Evolutionary conservation across 1,284 basidiomycete species (phyloP), one percentile per base, ranked within the genome.

Genomic region (Tausonia pullulans): DNA sequence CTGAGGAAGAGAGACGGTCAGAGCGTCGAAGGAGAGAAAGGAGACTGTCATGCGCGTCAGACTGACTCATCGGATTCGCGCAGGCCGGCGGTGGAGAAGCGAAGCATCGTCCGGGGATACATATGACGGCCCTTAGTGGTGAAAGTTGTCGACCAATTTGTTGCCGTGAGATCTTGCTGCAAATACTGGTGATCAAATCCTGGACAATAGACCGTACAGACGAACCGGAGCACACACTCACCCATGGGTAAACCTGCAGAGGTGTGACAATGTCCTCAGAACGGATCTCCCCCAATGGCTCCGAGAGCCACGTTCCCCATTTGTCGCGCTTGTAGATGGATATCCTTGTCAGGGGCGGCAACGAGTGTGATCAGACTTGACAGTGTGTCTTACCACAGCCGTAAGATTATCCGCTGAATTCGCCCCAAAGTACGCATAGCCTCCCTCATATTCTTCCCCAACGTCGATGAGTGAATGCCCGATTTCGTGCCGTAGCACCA

Each of bases 361-460:
- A 16, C 11, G 13, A 3, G 49, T n/a, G 45, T 46, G 5, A 45
- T 14, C 43, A 58, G 1, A 14, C 10, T 11, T 27, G 45, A 43
- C 16, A 5, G 27, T 45, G 46, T 11, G n/a, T 9, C 58, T 11
- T 41, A 13, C 39, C n/a, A 11, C 14, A 9, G 14, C 39, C 10
- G 7, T 39, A 8, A 16, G 41, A 51, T 69, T 65, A 5, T 64
- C 60, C 3, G 67, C 52, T 41, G 56, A 67, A 44, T 89, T 54
- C 81, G 81, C 61, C 3, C 89, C 89, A 68, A 81, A 87, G 73
- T 91, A 91, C 3, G 79, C 84, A 67, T 76, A 84, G 0, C 87
- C 74, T 73, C 88, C 88, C 69, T 92, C 89, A 71, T 92, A 91
- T 76, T 91, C 89, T 75, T 91, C 89, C 6, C 89, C 89, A 5